Conservation (phyloP, 768 basidiomycete species). For the Lyophyllum semitale region DNA sequence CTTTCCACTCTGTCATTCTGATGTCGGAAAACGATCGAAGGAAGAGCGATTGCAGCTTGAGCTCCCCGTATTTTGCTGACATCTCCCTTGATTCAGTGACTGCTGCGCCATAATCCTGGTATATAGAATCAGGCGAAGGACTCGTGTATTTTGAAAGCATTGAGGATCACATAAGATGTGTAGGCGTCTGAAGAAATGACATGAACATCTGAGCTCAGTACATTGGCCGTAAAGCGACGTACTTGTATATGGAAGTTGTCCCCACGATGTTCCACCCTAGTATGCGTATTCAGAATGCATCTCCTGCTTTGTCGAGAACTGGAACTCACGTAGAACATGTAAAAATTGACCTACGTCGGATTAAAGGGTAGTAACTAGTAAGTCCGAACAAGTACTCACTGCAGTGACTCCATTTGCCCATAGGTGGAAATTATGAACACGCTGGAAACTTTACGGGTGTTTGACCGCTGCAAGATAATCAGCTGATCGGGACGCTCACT, state of each 20-base stretch:
- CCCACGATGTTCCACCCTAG: conserved; percentile 19
- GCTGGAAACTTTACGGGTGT: conserved; percentile 11
- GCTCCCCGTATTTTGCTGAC: conserved; percentile 15
- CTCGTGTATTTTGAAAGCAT: neutral
- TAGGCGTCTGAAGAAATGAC: conserved; percentile 9
- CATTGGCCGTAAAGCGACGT: neutral
- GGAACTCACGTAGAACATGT: conserved; percentile 17
- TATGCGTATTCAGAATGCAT: neutral
- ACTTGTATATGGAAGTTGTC: conserved; percentile 17
- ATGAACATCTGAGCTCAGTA: neutral
- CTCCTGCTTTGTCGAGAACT: neutral
- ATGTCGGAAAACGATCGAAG: conserved; percentile 17
- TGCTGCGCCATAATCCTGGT: conserved; percentile 18
- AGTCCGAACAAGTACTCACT: neutral
- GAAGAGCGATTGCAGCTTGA: conserved; percentile 19
- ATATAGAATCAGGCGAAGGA: neutral
- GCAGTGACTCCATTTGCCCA: conserved; percentile 21
- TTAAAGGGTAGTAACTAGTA: neutral
- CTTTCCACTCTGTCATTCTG: conserved; percentile 12
- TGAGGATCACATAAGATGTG: conserved; percentile 12
- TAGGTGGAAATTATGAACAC: conserved; percentile 16
- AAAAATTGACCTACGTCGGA: conserved; percentile 10
- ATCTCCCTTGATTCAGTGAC: conserved; percentile 14
- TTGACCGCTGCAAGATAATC: neutral
- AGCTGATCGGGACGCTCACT: conserved; percentile 1